A percentile compares a stretch with the other conserved stretches of the same genome.
phyloP scores from a whole-genome alignment of 2,329 filamentous ascomycete species.

The Botrytis tulipae region DNA sequence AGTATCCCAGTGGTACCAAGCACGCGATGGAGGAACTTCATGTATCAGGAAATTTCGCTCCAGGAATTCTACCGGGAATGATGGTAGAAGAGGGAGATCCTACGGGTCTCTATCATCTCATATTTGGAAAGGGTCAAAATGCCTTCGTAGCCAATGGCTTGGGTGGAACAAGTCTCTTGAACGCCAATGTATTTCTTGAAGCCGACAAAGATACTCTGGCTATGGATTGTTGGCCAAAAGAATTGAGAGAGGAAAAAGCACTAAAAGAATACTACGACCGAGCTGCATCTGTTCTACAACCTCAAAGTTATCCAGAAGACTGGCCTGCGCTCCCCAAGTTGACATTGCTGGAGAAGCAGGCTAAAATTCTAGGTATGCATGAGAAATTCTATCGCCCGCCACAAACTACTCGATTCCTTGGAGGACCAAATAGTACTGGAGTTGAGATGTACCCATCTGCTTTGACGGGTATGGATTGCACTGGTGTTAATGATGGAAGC shows the following conservation, averaged over 20 bases:
- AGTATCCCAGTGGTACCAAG: conserved; percentile 53
- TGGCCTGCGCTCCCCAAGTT: conserved; percentile 59
- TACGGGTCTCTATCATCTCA: conserved; percentile 62
- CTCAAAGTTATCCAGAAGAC: conserved; percentile 55
- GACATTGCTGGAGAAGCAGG: conserved; percentile 56
- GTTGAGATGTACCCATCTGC: conserved; percentile 61
- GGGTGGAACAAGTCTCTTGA: conserved; percentile 64
- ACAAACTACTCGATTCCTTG: conserved; percentile 62
- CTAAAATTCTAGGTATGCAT: conserved; percentile 49
- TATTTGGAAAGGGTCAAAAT: conserved; percentile 63
- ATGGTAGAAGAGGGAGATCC: conserved; percentile 50
- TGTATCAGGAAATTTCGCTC: conserved; percentile 53
- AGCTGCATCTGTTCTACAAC: conserved; percentile 57
- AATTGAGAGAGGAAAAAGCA: conserved; percentile 48
- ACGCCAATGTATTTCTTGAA: conserved; percentile 65
- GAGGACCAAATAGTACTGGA: conserved; percentile 61
- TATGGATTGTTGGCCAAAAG: conserved; percentile 57
- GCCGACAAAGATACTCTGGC: conserved; percentile 54
- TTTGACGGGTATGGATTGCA: conserved; percentile 60
- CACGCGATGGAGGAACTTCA: conserved; percentile 54
- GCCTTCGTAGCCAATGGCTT: conserved; percentile 50
- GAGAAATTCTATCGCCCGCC: conserved; percentile 55
- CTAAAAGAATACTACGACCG: conserved; percentile 56
- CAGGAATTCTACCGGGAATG: conserved; percentile 44
- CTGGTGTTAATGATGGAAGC: conserved; percentile 65